Percentiles rank a stretch among this genome's conserved stretches.
Conservation (phyloP, 2,329 filamentous ascomycete species). For the Zymoseptoria ardabiliae region DNA sequence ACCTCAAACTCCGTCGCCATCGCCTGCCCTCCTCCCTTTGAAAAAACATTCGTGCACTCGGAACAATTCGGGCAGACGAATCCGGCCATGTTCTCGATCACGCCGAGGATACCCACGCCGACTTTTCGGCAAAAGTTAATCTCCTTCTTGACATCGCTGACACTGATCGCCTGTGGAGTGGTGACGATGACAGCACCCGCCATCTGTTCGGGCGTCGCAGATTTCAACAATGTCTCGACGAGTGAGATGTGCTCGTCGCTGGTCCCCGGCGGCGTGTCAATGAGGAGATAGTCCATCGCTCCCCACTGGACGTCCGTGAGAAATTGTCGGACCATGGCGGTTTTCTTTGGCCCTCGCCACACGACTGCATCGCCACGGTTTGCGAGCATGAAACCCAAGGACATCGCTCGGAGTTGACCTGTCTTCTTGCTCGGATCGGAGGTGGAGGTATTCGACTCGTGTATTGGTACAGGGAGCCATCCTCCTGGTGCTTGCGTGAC, state of each 20-base stretch:
- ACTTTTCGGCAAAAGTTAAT: constrained; percentile 89
- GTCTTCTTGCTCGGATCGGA: constrained; percentile 29
- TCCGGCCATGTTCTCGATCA: constrained; percentile 94
- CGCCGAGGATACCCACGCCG: constrained; percentile 69
- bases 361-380: constrained; percentile 85
- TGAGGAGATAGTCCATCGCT: constrained; percentile 80
- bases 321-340: constrained; percentile 97
- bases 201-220: constrained; percentile 54
- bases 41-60: constrained; percentile 91
- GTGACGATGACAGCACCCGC: constrained; percentile 90
- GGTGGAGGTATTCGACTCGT: constrained; percentile 43
- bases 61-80: constrained; percentile 71
- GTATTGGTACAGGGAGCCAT: constrained; percentile 84
- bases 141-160: constrained; percentile 89
- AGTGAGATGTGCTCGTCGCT: constrained; percentile 96
- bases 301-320: constrained; percentile 85
- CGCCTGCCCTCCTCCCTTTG: constrained; percentile 76
- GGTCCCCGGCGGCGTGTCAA: constrained; percentile 93
- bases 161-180: constrained; percentile 88
- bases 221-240: constrained; percentile 56
- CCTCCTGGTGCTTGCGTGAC: constrained; percentile 86
- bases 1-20: constrained; percentile 86
- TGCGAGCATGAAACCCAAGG: constrained; percentile 80
- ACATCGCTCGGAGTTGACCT: constrained; percentile 76
- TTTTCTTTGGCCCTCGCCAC: constrained; percentile 97